A percentile compares a stretch with the other conserved stretches of the same genome.
Evolutionary conservation across 768 basidiomycete genomes (phyloP).

Genomic region (Panus rudis): DNA sequence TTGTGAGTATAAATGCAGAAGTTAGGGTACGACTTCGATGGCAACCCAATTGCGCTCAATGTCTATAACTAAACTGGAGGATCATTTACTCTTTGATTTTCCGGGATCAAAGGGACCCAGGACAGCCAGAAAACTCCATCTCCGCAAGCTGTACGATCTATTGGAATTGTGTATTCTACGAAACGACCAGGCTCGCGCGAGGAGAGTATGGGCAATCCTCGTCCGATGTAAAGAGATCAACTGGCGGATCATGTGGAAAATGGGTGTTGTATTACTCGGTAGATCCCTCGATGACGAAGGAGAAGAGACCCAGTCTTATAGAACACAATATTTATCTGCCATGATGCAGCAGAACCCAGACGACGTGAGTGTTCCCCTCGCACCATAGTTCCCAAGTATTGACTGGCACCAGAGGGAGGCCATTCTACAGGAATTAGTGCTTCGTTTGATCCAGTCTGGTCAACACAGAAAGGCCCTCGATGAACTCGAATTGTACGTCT

Average conservation of each 20-base stretch:
- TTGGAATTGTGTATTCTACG: conserved; percentile 66
- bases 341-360: conserved; percentile 68
- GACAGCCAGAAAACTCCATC: conserved; percentile 61
- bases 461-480: conserved; percentile 68
- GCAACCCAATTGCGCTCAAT: too few relatives aligned
- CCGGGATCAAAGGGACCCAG: conserved; percentile 40
- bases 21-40: too few relatives aligned
- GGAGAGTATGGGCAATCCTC: conserved; percentile 67
- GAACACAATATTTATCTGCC: conserved; percentile 53
- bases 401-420: conserved; percentile 48
- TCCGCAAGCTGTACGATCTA: conserved; percentile 69
- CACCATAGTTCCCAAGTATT: not conserved
- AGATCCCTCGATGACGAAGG: conserved; percentile 9
- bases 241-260: conserved; percentile 69
- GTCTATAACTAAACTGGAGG: too few relatives aligned
- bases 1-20: too few relatives aligned
- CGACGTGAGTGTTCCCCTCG: conserved; percentile 39
- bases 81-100: conserved; percentile 54
- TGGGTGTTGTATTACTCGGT: conserved; percentile 51
- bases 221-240: conserved; percentile 70
- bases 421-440: conserved; percentile 69
- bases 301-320: conserved; percentile 23
- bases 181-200: conserved; percentile 56
- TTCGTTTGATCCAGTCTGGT: conserved; percentile 53
- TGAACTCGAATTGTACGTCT: conserved; percentile 74